Evolutionary conservation across 2,329 filamentous ascomycete species (phyloP).

Genomic region (Gnomoniopsis sp.): DNA sequence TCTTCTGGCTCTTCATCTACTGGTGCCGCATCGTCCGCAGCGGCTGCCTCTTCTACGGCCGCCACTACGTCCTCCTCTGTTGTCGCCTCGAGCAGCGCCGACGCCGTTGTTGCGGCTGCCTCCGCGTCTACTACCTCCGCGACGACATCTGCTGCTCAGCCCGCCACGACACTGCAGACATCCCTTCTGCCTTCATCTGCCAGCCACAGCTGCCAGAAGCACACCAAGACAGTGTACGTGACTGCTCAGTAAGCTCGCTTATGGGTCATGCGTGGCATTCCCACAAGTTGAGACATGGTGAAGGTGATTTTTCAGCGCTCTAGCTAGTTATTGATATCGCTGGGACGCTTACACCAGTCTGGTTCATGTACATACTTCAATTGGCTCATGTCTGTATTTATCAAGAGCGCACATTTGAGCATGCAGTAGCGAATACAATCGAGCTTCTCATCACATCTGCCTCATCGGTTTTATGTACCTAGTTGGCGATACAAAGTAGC

Average conservation of each 20-base stretch:
- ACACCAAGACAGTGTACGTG: neutral
- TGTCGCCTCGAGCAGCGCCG: neutral
- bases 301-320: too few species aligned
- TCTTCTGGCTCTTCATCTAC: neutral
- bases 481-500: too few species aligned
- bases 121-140: neutral
- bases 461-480: too few species aligned
- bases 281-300: too few species aligned
- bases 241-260: neutral
- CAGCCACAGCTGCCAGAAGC: neutral
- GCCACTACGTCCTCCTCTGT: neutral
- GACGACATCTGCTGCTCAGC: neutral
- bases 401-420: neutral
- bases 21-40: neutral
- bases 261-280: too few species aligned
- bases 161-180: neutral
- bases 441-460: too few species aligned
- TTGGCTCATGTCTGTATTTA: neutral
- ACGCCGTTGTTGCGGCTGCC: neutral
- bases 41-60: neutral
- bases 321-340: neutral
- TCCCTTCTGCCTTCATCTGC: neutral
- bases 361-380: neutral
- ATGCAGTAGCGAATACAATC: neutral
- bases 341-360: neutral